A percentile compares a stretch with the other conserved stretches of the same genome.
Conservation (phyloP, 371 early-diverging fungal genomes). For the Mucor mucedo region DNA sequence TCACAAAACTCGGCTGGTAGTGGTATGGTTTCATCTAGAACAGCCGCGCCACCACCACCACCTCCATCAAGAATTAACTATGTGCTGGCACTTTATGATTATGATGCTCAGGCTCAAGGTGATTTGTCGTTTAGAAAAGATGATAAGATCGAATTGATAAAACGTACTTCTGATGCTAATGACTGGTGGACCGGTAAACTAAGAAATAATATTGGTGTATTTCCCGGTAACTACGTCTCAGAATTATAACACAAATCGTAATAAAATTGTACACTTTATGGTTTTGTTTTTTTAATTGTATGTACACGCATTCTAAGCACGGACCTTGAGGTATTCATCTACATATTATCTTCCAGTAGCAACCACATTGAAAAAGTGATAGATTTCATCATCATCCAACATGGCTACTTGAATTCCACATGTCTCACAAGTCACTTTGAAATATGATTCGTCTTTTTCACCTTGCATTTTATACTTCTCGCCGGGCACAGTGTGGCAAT, state of each 20-base stretch:
- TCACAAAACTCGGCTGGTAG: neutral
- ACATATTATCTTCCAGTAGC: slow-evolving; percentile 30
- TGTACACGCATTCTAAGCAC: neutral
- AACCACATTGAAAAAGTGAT: slow-evolving; percentile 73
- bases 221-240: slow-evolving; percentile 65
- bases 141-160: slow-evolving; percentile 70
- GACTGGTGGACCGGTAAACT: slow-evolving; percentile 83
- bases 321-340: neutral
- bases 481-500: slow-evolving; percentile 53
- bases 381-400: slow-evolving; percentile 71
- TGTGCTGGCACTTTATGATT: slow-evolving; percentile 75
- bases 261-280: neutral
- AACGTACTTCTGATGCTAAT: slow-evolving; percentile 59
- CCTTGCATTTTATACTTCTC: slow-evolving; percentile 40
- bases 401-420: slow-evolving; percentile 72
- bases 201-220: slow-evolving; percentile 65
- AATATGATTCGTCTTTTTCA: slow-evolving; percentile 48
- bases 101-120: slow-evolving; percentile 69
- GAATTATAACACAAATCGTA: slow-evolving; percentile 22
- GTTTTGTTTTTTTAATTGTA: neutral
- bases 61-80: slow-evolving; percentile 6
- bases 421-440: slow-evolving; percentile 62
- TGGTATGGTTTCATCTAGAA: slow-evolving; percentile 4
- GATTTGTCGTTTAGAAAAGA: slow-evolving; percentile 72
- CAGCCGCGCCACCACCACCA: slow-evolving; percentile 6